phyloP scores from a whole-genome alignment of 768 basidiomycete species.

The Amanita molliuscula region DNA sequence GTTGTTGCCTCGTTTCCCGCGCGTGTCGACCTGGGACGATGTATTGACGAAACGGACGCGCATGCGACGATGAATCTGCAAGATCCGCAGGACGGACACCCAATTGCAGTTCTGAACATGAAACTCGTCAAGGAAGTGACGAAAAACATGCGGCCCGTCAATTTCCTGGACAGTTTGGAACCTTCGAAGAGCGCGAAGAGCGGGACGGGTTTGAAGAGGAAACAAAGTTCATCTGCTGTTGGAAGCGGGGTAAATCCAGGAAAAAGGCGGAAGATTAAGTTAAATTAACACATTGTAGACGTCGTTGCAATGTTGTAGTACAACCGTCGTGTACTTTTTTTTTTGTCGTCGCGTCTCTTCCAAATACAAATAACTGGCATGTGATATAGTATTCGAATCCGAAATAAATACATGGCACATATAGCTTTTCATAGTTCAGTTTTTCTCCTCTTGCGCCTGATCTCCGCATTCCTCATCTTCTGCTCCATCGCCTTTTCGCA shows the following conservation, averaged over 20 bases:
- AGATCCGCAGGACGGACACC: conserved; percentile 28
- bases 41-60: conserved; percentile 5
- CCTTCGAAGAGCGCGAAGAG: neutral
- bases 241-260: neutral
- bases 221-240: neutral
- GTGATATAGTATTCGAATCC: neutral
- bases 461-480: neutral
- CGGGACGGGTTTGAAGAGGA: conserved; percentile 7
- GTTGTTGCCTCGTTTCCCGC: conserved; percentile 33
- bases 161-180: conserved; percentile 24
- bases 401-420: neutral
- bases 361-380: neutral
- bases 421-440: too few species aligned
- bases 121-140: conserved; percentile 28
- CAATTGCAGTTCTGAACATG: conserved; percentile 33
- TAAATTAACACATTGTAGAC: neutral
- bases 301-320: neutral
- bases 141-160: conserved; percentile 22
- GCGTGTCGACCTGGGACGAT: conserved; percentile 24
- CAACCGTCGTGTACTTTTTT: too few species aligned
- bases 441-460: too few species aligned
- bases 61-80: conserved; percentile 14
- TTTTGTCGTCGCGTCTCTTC: too few species aligned
- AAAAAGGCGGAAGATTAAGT: neutral
- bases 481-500: neutral